Base-by-base conservation (phyloP, 1,139 yeast species). In the Yamadazyma siamensis region DNA sequence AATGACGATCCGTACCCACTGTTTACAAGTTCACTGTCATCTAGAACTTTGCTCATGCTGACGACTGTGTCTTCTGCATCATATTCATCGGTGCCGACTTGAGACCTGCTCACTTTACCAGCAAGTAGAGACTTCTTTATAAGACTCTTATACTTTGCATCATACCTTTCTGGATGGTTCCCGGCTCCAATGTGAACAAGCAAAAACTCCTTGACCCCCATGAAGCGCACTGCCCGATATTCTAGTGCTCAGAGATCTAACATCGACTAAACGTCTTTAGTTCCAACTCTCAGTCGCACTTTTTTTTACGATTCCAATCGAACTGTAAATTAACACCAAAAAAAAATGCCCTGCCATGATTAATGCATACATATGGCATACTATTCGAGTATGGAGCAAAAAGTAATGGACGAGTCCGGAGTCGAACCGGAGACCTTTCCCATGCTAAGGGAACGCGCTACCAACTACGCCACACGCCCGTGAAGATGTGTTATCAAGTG, bases 391-490 rank as follows among this genome's bases (percentile, higher is more conserved):
- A 11, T 21, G 5, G 19, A 13, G 16, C 10, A 32, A 44, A 42
- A 52, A 57, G 60, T 44, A 49, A 47, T 79, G 85, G 86, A 80
- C 86, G 85, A 80, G 86, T 77, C 80, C 79, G 86, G 86, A 80
- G 72, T 80, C 83, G 87, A 80, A 80, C 87, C 86, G 78, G 79
- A 75, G 87, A 80, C 86, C 87, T 80, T 76, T 77, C 83, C 77
- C 86, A 78, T 79, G 87, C 87, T 76, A 80, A 78, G 86, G 78
- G 82, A 76, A 76, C 86, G 86, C 87, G 86, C 86, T 80, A 80
- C 87, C 87, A 77, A 80, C 87, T 80, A 75, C 86, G 87, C 87
- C 86, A 80, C 85, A 79, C 85, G 85, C 87, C 87, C 87, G 16
- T 10, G 12, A 15, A 44, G 34, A 35, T n/a, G n/a, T n/a, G n/a